phyloP scores from a whole-genome alignment of 441 rosid genomes.

The Pelargonium citronellum region DNA sequence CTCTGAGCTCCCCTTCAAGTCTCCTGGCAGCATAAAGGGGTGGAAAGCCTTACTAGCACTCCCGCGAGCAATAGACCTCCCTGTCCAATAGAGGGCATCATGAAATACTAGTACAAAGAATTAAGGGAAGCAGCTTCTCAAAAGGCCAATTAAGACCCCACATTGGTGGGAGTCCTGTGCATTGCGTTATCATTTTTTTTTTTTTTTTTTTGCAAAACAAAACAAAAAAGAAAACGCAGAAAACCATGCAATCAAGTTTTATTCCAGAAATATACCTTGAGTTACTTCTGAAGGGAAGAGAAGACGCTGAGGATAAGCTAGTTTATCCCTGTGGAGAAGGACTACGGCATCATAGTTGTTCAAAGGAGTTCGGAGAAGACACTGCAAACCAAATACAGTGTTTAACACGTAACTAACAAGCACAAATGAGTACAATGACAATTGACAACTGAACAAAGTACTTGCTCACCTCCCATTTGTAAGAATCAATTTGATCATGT shows the following conservation, averaged over 20 bases:
- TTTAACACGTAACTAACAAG: neutral
- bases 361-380: constrained; percentile 82
- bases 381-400: constrained; percentile 37
- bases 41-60: constrained; percentile 54
- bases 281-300: constrained; percentile 64
- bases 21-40: constrained; percentile 49
- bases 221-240: neutral
- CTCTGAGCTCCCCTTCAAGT: constrained; percentile 48
- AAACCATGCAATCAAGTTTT: neutral
- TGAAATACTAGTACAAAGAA: neutral
- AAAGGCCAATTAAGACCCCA: too few species aligned
- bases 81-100: constrained; percentile 32
- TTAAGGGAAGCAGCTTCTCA: too few species aligned
- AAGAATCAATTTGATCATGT: constrained; percentile 49
- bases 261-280: constrained; percentile 43
- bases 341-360: constrained; percentile 81
- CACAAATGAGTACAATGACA: neutral
- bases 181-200: neutral
- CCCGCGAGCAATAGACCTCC: constrained; percentile 64
- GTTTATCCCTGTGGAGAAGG: constrained; percentile 69
- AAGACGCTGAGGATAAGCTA: constrained; percentile 68
- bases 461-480: constrained; percentile 76
- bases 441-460: neutral
- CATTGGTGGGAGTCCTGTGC: too few species aligned
- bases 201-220: neutral